A percentile compares a stretch with the other conserved stretches of the same genome.
phyloP scores from a whole-genome alignment of 208 protist species.

The Wallacemonas sp. region DNA sequence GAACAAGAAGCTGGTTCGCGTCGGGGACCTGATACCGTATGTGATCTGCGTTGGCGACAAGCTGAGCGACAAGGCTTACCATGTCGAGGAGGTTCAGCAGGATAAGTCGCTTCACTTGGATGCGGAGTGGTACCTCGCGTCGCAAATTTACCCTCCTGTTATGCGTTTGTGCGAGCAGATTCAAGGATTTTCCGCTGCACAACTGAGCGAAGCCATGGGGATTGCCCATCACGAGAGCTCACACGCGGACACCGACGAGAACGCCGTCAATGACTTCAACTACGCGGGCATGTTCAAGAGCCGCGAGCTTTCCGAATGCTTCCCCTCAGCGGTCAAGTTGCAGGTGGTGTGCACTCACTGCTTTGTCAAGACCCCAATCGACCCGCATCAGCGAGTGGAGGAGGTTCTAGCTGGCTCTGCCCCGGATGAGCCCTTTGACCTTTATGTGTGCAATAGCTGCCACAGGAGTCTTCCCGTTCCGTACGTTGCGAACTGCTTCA shows the following conservation, averaged over 20 bases:
- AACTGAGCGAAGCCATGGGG: conserved; percentile 87
- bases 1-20: conserved; percentile 88
- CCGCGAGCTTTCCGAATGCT: conserved; percentile 65
- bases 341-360: conserved; percentile 78
- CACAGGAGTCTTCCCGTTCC: conserved; percentile 39
- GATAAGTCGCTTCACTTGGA: conserved; percentile 73
- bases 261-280: conserved; percentile 60
- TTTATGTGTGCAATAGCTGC: conserved; percentile 80
- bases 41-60: conserved; percentile 92
- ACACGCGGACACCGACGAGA: conserved; percentile 17
- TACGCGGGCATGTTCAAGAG: conserved; percentile 77
- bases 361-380: conserved; percentile 57
- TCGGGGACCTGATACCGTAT: conserved; percentile 96
- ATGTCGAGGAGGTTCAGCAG: conserved; percentile 85
- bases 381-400: conserved; percentile 76
- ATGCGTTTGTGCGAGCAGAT: conserved; percentile 94
- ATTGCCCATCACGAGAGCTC: conserved; percentile 44
- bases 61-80: conserved; percentile 72
- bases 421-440: conserved; percentile 36
- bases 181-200: conserved; percentile 76
- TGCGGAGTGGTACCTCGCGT: conserved; percentile 92
- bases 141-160: conserved; percentile 95
- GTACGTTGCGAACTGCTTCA: conserved; percentile 84
- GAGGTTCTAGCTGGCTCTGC: conserved; percentile 35
- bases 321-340: conserved; percentile 62